A percentile compares a stretch with the other conserved stretches of the same genome.
phyloP scores from a whole-genome alignment of 805 yeast genomes.

The Limtongia smithiae region DNA sequence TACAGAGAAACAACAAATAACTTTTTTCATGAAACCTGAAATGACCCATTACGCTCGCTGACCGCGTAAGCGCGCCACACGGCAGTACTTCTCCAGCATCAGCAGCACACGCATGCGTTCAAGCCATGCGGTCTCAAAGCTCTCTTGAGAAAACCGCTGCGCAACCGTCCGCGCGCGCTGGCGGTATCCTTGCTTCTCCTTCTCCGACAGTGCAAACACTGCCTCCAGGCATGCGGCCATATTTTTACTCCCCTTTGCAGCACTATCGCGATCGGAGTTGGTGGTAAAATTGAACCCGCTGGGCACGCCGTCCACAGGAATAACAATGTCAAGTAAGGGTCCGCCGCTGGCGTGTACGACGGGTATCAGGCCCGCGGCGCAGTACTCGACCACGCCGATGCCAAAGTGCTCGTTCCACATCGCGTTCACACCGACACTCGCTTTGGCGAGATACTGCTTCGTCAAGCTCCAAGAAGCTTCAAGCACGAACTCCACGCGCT shows the following conservation, averaged over 20 bases:
- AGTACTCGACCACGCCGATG: slow-evolving; percentile 90
- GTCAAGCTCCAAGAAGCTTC: slow-evolving; percentile 73
- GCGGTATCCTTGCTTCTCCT: slow-evolving; percentile 44
- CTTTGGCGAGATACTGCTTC: slow-evolving; percentile 48
- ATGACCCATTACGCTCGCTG: no score
- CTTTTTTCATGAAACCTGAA: neutral
- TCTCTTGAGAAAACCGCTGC: slow-evolving; percentile 58
- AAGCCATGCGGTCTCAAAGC: slow-evolving; percentile 56
- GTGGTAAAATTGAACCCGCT: slow-evolving; percentile 81
- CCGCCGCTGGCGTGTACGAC: slow-evolving; percentile 95
- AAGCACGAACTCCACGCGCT: slow-evolving; percentile 52
- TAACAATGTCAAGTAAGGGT: slow-evolving; percentile 82
- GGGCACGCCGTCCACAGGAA: slow-evolving; percentile 45
- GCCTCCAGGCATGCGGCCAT: slow-evolving; percentile 49
- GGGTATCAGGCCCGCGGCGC: slow-evolving; percentile 82
- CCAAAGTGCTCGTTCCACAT: slow-evolving; percentile 99
- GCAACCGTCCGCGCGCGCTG: slow-evolving; percentile 41
- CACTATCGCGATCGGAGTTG: slow-evolving; percentile 50
- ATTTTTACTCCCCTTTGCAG: neutral
- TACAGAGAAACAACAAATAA: neutral
- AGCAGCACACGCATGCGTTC: slow-evolving; percentile 21
- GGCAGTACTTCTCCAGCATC: slow-evolving; percentile 21
- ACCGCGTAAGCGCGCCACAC: no score
- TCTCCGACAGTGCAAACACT: slow-evolving; percentile 42
- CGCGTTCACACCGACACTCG: slow-evolving; percentile 80